These are phyloP conservation scores for Hygrophorus russula DNA, from an alignment of 768 basidiomycete genomes.

Conservation along the genomic window DNA sequence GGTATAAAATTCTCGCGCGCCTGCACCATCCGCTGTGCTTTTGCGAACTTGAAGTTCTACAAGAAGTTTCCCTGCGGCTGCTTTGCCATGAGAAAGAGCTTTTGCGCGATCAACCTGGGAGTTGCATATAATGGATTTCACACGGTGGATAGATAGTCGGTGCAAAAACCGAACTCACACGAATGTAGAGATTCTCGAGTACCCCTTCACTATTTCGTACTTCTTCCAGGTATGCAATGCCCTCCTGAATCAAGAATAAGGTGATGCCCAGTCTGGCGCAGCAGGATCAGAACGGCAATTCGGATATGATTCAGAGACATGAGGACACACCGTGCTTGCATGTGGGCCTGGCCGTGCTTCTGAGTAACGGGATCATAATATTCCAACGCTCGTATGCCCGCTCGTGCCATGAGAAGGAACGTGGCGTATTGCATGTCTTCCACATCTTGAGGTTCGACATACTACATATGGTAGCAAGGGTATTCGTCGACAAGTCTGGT, in stretches of 20 bases:
- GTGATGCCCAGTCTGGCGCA: constrained; percentile 66
- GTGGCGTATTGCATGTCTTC: constrained; percentile 75
- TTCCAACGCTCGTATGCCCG: constrained; percentile 68
- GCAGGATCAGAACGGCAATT: not conserved
- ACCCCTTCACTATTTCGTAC: constrained; percentile 43
- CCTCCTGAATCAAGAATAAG: constrained; percentile 61
- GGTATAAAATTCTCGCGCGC: constrained; percentile 73
- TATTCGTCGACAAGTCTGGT: not conserved
- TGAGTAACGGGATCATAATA: constrained; percentile 71
- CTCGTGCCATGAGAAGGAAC: constrained; percentile 81
- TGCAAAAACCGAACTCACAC: constrained; percentile 29
- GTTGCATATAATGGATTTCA: not conserved
- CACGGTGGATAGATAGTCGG: no score
- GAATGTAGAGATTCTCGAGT: constrained; percentile 59
- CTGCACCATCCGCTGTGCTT: constrained; percentile 75
- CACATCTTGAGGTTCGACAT: constrained; percentile 51
- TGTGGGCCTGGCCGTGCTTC: constrained; percentile 49
- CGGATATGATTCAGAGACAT: constrained; percentile 3
- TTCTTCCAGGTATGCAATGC: constrained; percentile 61
- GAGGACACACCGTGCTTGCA: constrained; percentile 7
- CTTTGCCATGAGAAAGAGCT: constrained; percentile 53
- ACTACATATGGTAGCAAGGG: constrained; percentile 27
- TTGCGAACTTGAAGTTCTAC: constrained; percentile 76
- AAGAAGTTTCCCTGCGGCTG: constrained; percentile 62
- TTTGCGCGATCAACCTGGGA: constrained; percentile 59